Base-by-base conservation (phyloP, 331 rosid genomes). In the Prunus yedoensis region DNA sequence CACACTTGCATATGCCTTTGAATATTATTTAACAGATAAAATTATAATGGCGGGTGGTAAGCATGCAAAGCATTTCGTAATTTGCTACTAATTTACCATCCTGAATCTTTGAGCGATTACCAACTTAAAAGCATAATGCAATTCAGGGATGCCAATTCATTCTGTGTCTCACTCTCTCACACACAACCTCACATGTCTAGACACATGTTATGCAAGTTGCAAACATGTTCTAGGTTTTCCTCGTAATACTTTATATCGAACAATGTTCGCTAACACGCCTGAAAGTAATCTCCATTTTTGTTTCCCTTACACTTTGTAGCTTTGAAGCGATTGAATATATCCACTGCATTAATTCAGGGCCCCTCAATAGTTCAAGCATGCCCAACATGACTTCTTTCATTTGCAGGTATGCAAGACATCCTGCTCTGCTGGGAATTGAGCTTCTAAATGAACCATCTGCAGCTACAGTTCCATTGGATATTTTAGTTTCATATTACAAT, bases 381-480 rank as follows among this genome's bases (percentile, higher is more conserved):
- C 71, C 15, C 11, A 54, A 57, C 6, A 50, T 47, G 46, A 32
- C 70, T 46, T 57, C 66, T 75, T 60, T 73, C 17, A 47, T 82
- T 79, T 89, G 79, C 85, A 94, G 99, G 91, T 92, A 86, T 81
- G 93, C 83, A 21, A 89, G 52, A 57, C 83, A 88, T 65, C 86
- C 96, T 64, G 86, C 95, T 11, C 80, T 94, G 85, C 85, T 94
- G 57, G 98, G 93, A 85, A 87, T 94, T 20, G 98, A 91, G 87
- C 96, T 94, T 70, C 73, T 94, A 70, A 94, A 91, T 47, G 98
- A 94, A 86, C 98, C 98, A 73, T 86, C 93, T 54, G 92, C 87
- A 8, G 82, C 53, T 45, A 65, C 87, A 46, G 97, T 94, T 87
- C 83, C 96, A 45, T 79, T 87, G 62, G 90, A 92, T 82, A 71